These are phyloP conservation scores for Gryganskiella cystojenkinii DNA, from an alignment of 192 early-diverging fungal genomes.

Conservation along the genomic window DNA sequence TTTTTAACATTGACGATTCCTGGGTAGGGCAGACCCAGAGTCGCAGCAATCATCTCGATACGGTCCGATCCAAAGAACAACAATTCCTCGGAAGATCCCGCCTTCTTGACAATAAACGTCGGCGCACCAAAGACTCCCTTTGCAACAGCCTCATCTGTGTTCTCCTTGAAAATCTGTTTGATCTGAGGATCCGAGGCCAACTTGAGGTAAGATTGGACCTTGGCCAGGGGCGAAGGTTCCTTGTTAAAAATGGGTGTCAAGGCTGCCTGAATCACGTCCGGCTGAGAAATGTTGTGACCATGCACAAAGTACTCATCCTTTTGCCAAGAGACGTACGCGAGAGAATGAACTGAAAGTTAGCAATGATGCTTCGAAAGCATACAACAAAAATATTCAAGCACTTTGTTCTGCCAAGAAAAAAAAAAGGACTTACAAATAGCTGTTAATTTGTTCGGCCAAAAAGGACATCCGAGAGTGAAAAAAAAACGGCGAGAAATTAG, in stretches of 20 bases:
- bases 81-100: constrained; percentile 41
- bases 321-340: background rate
- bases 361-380: background rate
- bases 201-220: constrained; percentile 16
- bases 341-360: background rate
- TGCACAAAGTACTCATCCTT: constrained; percentile 49
- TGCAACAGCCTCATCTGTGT: constrained; percentile 57
- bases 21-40: constrained; percentile 36
- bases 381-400: background rate
- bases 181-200: constrained; percentile 22
- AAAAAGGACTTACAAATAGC: constrained; percentile 31
- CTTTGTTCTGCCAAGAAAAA: background rate
- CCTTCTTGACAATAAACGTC: constrained; percentile 58
- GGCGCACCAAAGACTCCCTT: constrained; percentile 63
- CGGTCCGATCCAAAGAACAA: constrained; percentile 71
- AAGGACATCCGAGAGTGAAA: background rate
- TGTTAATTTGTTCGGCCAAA: background rate
- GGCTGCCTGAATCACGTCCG: constrained; percentile 27
- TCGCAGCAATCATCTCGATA: constrained; percentile 53
- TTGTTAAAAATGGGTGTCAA: constrained; percentile 16
- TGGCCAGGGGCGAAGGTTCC: background rate
- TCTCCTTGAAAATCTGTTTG: constrained; percentile 46
- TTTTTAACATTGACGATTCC: constrained; percentile 33
- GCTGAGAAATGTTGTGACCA: constrained; percentile 34
- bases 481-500: constrained; percentile 1